These are phyloP conservation scores for Pleurozium schreberi DNA, from an alignment of 225 moss, liverwort and hornwort species.

Conservation along the genomic window DNA sequence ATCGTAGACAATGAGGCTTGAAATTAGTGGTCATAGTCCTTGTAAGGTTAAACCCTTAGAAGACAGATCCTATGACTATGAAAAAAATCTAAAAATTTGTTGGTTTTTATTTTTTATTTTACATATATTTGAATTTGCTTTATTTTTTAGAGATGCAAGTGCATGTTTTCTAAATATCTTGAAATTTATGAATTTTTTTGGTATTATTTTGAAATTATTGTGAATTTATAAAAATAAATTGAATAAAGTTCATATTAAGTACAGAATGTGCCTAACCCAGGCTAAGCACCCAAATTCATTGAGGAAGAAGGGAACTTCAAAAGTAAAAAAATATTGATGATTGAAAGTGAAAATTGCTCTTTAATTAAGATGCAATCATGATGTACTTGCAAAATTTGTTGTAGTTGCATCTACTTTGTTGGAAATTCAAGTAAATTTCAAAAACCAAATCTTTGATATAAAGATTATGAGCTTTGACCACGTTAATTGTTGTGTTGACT, in stretches of 20 bases:
- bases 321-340: background rate
- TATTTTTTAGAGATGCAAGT: background rate
- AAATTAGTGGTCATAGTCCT: background rate
- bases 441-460: background rate
- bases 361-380: too few relatives aligned
- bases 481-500: background rate
- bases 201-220: background rate
- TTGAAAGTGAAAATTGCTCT: background rate
- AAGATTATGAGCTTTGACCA: background rate
- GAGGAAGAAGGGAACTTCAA: background rate
- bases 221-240: background rate
- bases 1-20: background rate
- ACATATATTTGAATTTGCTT: background rate
- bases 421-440: background rate
- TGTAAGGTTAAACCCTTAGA: background rate
- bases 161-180: background rate
- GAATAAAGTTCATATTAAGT: background rate
- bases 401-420: background rate
- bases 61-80: accelerated
- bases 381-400: too few relatives aligned
- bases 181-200: background rate
- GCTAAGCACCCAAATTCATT: background rate
- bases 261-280: background rate
- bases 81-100: too few relatives aligned
- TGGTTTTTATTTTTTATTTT: background rate